phyloP scores from a whole-genome alignment of 2,329 filamentous ascomycete species.

The Colletotrichum australisinense region DNA sequence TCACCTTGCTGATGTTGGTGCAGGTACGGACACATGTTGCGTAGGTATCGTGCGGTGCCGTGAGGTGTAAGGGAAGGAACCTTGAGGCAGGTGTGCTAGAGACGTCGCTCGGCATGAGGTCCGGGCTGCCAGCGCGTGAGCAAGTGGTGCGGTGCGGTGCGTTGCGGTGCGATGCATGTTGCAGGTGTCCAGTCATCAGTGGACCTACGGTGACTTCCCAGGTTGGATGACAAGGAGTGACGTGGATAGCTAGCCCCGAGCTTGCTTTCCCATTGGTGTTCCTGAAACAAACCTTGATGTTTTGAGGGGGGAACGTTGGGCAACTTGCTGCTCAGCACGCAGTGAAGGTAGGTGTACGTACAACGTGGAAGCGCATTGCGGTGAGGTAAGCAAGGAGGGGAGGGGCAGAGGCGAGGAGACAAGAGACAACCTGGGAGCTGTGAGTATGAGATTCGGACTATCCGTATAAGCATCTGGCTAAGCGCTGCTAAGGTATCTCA shows the following conservation, averaged over 20 bases:
- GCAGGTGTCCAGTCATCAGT: not conserved
- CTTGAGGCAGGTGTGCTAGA: not conserved
- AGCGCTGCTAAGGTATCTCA: no score
- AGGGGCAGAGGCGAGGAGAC: not conserved
- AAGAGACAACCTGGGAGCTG: not conserved
- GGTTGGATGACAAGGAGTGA: conserved; percentile 18
- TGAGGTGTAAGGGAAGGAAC: no score
- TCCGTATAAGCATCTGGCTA: no score
- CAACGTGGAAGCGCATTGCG: not conserved
- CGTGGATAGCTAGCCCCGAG: conserved; percentile 30
- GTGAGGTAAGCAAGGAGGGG: not conserved
- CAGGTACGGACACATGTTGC: not conserved
- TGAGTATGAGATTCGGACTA: not conserved
- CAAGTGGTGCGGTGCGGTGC: not conserved
- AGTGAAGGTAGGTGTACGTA: not conserved
- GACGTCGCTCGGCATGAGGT: not conserved
- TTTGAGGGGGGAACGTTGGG: conserved; percentile 10
- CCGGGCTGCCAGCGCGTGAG: not conserved
- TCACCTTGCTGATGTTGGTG: not conserved
- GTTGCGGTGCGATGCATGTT: not conserved
- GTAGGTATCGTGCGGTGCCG: no score
- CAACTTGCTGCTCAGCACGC: no score
- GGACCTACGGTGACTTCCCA: not conserved
- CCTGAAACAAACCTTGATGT: conserved; percentile 36
- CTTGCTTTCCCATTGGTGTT: conserved; percentile 35